A percentile compares a stretch with the other conserved stretches of the same genome.
Evolutionary conservation across 1,139 yeast genomes (phyloP).

Genomic region (Suhomyces choctaworum): DNA sequence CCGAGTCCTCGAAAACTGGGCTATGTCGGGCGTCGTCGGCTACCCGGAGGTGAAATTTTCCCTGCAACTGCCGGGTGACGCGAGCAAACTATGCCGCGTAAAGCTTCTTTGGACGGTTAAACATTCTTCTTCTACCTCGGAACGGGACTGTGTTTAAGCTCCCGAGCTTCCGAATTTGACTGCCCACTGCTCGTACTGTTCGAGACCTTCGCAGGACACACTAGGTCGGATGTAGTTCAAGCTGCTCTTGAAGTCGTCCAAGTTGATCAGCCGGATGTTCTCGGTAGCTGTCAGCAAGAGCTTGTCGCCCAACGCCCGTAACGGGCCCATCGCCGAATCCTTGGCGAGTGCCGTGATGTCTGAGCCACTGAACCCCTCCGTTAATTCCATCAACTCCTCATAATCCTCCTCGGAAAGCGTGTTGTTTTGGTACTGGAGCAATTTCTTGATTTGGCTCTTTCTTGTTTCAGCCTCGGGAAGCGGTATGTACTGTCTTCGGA

Average conservation of each 20-base stretch:
- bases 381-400: conserved; percentile 56
- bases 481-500: conserved; percentile 90
- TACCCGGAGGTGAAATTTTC: too few species aligned
- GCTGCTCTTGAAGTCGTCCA: conserved; percentile 76
- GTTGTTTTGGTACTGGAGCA: conserved; percentile 75
- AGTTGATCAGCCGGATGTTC: conserved; percentile 74
- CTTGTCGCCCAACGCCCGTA: conserved; percentile 86
- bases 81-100: too few species aligned
- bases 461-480: conserved; percentile 88
- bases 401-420: conserved; percentile 66
- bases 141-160: conserved; percentile 52
- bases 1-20: too few species aligned
- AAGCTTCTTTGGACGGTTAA: too few species aligned
- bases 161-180: conserved; percentile 87
- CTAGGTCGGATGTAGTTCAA: conserved; percentile 87
- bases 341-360: conserved; percentile 95
- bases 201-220: conserved; percentile 81
- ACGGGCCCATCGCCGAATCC: conserved; percentile 98
- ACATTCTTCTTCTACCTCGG: too few species aligned
- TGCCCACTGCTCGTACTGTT: conserved; percentile 87
- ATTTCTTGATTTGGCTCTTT: conserved; percentile 65
- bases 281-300: conserved; percentile 82
- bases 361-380: conserved; percentile 87
- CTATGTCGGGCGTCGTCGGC: not conserved
- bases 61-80: too few species aligned